These are phyloP conservation scores for Microdochium nivale DNA, from an alignment of 2,329 filamentous ascomycete species.

Conservation along the genomic window DNA sequence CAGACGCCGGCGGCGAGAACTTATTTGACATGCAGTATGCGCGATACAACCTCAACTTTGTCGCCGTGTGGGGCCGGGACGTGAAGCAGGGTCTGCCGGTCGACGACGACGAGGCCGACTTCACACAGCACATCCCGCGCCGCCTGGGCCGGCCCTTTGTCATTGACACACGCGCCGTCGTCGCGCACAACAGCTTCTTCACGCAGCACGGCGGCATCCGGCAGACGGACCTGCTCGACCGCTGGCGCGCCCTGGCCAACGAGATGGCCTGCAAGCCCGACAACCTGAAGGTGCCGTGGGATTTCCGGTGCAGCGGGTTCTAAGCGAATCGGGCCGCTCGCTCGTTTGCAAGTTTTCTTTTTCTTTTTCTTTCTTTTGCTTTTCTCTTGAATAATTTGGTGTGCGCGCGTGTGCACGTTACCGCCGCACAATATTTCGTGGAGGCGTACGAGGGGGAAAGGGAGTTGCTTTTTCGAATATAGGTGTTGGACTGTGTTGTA, in stretches of 20 bases:
- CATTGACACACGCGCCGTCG: constrained; percentile 45
- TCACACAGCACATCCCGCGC: constrained; percentile 28
- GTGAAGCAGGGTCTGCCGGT: constrained; percentile 35
- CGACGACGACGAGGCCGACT: constrained; percentile 36
- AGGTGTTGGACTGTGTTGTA: too few relatives aligned
- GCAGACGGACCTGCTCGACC: constrained; percentile 44
- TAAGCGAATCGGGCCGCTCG: not conserved
- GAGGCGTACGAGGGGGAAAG: too few relatives aligned
- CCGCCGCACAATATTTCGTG: too few relatives aligned
- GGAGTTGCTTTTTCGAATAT: too few relatives aligned
- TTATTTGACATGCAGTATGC: constrained; percentile 39
- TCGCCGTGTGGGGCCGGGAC: constrained; percentile 42
- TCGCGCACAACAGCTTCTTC: constrained; percentile 42
- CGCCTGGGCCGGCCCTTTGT: constrained; percentile 32
- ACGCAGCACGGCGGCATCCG: constrained; percentile 31
- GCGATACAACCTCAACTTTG: constrained; percentile 44
- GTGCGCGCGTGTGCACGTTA: too few relatives aligned
- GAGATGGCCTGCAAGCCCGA: constrained; percentile 36
- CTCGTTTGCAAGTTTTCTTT: not conserved
- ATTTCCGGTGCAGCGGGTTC: constrained; percentile 15
- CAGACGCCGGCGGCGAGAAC: constrained; percentile 17
- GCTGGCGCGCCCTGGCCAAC: constrained; percentile 42
- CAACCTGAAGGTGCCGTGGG: constrained; percentile 16
- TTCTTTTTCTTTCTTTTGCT: not conserved
- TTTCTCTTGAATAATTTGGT: not conserved